A percentile compares a stretch with the other conserved stretches of the same genome.
Evolutionary conservation across 371 early-diverging fungal species (phyloP).

Genomic region (Mortierella polycephala): DNA sequence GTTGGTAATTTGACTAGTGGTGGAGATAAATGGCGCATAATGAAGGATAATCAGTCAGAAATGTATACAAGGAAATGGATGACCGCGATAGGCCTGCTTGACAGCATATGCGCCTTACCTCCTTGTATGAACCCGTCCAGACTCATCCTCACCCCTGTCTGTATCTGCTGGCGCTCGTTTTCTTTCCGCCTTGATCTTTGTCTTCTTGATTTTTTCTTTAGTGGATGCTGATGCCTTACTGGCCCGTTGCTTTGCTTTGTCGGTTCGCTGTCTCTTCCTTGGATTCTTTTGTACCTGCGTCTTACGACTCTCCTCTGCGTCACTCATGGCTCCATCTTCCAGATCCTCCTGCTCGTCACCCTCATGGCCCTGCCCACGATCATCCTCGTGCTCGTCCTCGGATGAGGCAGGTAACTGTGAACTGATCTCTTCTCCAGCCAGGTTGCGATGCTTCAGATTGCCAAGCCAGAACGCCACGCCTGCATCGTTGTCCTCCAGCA

Average conservation of each 20-base stretch:
- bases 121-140: conserved; percentile 25
- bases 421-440: conserved; percentile 76
- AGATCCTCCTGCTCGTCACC: conserved; percentile 9
- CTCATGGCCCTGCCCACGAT: conserved; percentile 13
- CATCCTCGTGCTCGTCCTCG: conserved; percentile 30
- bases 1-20: conserved; percentile 42
- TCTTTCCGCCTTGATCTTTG: not conserved
- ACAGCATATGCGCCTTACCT: conserved; percentile 10
- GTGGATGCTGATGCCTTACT: not conserved
- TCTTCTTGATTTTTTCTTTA: not conserved
- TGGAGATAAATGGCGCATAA: not conserved
- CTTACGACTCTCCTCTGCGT: not conserved
- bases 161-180: not conserved
- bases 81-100: not conserved
- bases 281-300: not conserved
- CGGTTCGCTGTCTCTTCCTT: not conserved
- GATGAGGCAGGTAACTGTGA: conserved; percentile 70
- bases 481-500: conserved; percentile 78
- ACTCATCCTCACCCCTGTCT: conserved; percentile 7
- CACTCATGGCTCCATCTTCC: not conserved
- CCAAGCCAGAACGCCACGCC: conserved; percentile 71
- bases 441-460: conserved; percentile 74
- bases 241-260: not conserved
- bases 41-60: not conserved
- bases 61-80: too few species aligned